Base-by-base conservation (phyloP, 2,329 filamentous ascomycete species). In the Fusarium penzigii region DNA sequence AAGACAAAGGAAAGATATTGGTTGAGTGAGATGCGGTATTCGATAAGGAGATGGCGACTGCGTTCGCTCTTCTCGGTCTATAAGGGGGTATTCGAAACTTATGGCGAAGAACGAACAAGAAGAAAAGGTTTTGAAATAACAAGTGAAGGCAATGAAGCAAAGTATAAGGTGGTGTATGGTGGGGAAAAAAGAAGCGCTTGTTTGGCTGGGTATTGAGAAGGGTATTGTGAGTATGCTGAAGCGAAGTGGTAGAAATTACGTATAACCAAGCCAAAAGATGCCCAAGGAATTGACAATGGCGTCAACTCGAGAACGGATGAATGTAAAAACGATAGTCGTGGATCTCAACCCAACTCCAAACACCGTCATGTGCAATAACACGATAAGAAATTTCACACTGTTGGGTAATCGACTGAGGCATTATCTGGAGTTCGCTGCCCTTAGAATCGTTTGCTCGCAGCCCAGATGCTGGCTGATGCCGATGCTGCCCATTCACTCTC, bases 401-500 rank as follows among this genome's bases (percentile, higher is more conserved):
- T 53, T 61, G 52, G 59, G 62, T 56, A 53, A 61, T 62, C 56
- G 51, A 55, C 46, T 46, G 46, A 46, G 51, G 44, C 43, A 47
- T 57, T 41, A 34, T 39, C 42, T 46, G 36, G 25, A 39, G 36
- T 42, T 58, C 10, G 32, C 49, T 55, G 53, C 17, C 34, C 47
- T 71, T 74, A 87, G 64, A 86, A 82, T 61, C 82, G 79, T 69
- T 80, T 86, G 58, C 88, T 83, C 32, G 86, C 84, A 48, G 88
- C 87, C 77, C 89, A 88, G 61, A 92, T 92, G 72, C 88, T 92
- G 6, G 90, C 88, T 11, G 91, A 85, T 29, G 90, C 89, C 40
- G 89, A 87, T 9, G 88, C 85, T 16, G 88, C 91, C 93, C 92
- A 97, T 69, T 96, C 92, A 57, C 87, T 86, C 64, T 96, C 92